Percentiles rank a stretch among this genome's conserved stretches.
Evolutionary conservation across 2,329 filamentous ascomycete species (phyloP).

Genomic region (Alternaria postmessia): DNA sequence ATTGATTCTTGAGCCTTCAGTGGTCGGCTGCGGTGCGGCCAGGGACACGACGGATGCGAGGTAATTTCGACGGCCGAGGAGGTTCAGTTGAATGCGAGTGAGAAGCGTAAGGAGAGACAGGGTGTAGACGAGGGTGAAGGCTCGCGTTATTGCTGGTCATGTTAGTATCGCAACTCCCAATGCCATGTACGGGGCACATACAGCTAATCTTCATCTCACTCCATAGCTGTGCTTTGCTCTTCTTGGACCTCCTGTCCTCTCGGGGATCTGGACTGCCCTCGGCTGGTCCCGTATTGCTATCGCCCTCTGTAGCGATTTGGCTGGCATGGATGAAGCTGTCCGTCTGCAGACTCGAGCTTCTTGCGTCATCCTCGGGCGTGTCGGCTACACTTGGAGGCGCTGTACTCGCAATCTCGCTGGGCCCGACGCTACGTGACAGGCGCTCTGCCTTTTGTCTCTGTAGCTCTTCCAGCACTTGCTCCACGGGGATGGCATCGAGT

Average conservation of each 20-base stretch:
- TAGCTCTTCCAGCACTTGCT: slow-evolving; percentile 90
- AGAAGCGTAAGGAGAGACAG: slow-evolving; percentile 88
- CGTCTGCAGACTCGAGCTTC: slow-evolving; percentile 78
- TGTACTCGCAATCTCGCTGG: slow-evolving; percentile 66
- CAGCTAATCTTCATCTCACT: slow-evolving; percentile 96
- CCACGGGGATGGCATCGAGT: slow-evolving; percentile 85
- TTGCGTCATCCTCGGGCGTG: slow-evolving; percentile 75
- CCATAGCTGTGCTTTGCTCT: slow-evolving; percentile 93
- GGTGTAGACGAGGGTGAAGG: slow-evolving; percentile 92
- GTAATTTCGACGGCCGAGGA: slow-evolving; percentile 93
- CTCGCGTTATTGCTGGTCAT: slow-evolving; percentile 78
- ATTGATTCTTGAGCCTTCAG: slow-evolving; percentile 77
- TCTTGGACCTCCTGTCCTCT: slow-evolving; percentile 64
- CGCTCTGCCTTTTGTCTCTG: slow-evolving; percentile 89
- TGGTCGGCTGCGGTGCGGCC: slow-evolving; percentile 71
- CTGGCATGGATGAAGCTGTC: slow-evolving; percentile 86
- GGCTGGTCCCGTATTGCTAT: slow-evolving; percentile 54
- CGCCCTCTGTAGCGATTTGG: slow-evolving; percentile 66
- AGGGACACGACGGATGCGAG: slow-evolving; percentile 93
- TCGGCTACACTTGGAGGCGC: slow-evolving; percentile 70
- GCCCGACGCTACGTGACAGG: slow-evolving; percentile 65
- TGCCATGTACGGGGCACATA: slow-evolving; percentile 57
- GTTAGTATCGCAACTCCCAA: slow-evolving; percentile 26
- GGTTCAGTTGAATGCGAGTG: slow-evolving; percentile 93
- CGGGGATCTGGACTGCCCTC: slow-evolving; percentile 52